phyloP scores from a whole-genome alignment of 1,139 yeast species.

The Kodamaea alishanica region DNA sequence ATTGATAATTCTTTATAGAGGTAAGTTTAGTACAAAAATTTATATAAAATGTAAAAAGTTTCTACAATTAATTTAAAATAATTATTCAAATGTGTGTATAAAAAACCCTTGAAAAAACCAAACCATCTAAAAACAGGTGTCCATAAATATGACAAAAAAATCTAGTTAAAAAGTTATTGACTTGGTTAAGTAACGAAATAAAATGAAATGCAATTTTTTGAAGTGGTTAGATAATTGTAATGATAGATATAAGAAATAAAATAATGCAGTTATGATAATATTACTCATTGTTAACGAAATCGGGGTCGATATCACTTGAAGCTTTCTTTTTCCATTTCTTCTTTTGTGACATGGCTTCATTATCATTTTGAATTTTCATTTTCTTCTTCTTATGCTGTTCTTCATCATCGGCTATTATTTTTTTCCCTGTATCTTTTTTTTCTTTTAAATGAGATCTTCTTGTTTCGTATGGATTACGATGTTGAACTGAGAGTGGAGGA shows the following conservation, averaged over 20 bases:
- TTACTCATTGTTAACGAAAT: neutral
- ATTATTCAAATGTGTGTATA: too few relatives aligned
- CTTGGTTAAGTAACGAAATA: too few relatives aligned
- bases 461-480: conserved; percentile 4
- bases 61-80: too few relatives aligned
- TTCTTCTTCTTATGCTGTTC: conserved; percentile 11
- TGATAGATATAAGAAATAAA: too few relatives aligned
- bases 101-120: too few relatives aligned
- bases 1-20: conserved; percentile 7
- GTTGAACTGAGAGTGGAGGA: conserved; percentile 45
- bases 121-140: too few relatives aligned
- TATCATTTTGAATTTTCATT: conserved; percentile 3
- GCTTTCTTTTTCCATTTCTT: conserved; percentile 7
- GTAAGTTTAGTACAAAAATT: too few relatives aligned
- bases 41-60: too few relatives aligned
- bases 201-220: too few relatives aligned
- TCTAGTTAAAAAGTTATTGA: too few relatives aligned
- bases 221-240: too few relatives aligned
- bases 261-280: neutral
- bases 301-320: neutral
- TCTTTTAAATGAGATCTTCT: conserved; percentile 1
- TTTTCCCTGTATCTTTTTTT: neutral
- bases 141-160: too few relatives aligned
- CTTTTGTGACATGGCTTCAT: conserved; percentile 1
- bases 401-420: conserved; percentile 6